Base-by-base conservation (phyloP, 805 yeast species). In the Debaryomyces prosopidis region DNA sequence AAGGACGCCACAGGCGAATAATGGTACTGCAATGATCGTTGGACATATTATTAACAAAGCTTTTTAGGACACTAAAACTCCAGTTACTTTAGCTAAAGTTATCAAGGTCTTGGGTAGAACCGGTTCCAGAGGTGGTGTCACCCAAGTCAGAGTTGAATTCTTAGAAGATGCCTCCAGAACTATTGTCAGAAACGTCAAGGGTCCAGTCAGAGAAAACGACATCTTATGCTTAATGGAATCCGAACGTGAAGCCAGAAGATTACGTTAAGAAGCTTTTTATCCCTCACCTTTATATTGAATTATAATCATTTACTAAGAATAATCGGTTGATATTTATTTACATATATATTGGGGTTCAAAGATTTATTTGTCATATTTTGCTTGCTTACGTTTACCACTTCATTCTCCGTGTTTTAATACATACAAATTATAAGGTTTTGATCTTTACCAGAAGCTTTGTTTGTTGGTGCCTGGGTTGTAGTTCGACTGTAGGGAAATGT, bases 31-130 rank as follows among this genome's bases (percentile, higher is more conserved):
- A n/a, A n/a, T n/a, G n/a, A n/a, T n/a, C n/a, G 2, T 3, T 15
- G 34, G 17, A 4, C 34, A 15, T 11, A 16, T 34, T 34, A 34
- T 19, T 34, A 34, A 34, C 37, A 14, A 34, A 9, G 26, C 9
- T 14, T 14, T 38, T 18, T 46, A 55, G 60, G 60, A 57, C 45
- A 57, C 60, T 53, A 80, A 84, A 79, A 81, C 86, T 76, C 96
- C 95, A 72, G 96, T 89, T 70, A 90, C 96, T 81, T 87, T 90
- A 77, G 97, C 97, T 75, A 90, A 90, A 84, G 97, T 90, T 73
- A 87, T 88, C 80, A 91, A 90, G 83, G 97, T 90, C 74, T 83
- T 90, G 77, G 97, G 97, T 76, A 90, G 97, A 80, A 90, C 97
- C 84, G 97, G 97, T 75, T 90, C 97, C 77, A 89, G 97, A 80